Evolutionary conservation across 306 rosid species (phyloP), one percentile per base, ranked within the genome.

Genomic region (Quercus gilva): DNA sequence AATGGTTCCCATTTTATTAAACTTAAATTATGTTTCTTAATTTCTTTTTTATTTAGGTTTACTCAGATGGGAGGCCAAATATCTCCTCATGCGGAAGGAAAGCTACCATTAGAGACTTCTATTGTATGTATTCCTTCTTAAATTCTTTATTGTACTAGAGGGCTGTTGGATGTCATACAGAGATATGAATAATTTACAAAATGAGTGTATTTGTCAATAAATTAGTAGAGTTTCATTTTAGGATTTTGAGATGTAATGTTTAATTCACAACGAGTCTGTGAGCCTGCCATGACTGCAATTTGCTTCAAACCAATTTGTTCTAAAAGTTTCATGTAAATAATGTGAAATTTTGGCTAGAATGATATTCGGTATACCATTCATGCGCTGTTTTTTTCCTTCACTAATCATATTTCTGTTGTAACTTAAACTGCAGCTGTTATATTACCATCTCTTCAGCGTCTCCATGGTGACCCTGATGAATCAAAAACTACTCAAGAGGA

Each of bases 371-470:
- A 19, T 19, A n/a, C 5, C 10, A 67, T 67, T 31, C 26, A 17
- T 67, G 51, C n/a, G 8, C 51, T 64, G 2, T 29, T 19, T n/a
- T 67, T 21, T 19, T 9, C 53, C 53, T 67, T 33, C 72, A 19
- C 17, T 33, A 63, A 13, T 5, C 26, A 53, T 75, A 55, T 33
- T 33, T 18, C 57, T 55, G 51, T 52, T 67, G 71, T 79, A 67
- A 57, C 71, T 52, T 78, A 78, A 78, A 82, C 81, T 68, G 80
- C 90, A 92, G 92, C 80, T 82, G 88, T 91, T 63, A 92, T 92
- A 80, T 79, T 92, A 53, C 96, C 96, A 7, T 91, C 96, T 28
- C 96, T 91, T 53, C 91, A 84, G 79, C 86, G 84, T 23, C 94
- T 92, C 77, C 88, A 80, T 52, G 75, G 78, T 70, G 83, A 87